Evolutionary conservation across 257 asterid genomes (phyloP).

Genomic region (Gynochthodes officinalis): DNA sequence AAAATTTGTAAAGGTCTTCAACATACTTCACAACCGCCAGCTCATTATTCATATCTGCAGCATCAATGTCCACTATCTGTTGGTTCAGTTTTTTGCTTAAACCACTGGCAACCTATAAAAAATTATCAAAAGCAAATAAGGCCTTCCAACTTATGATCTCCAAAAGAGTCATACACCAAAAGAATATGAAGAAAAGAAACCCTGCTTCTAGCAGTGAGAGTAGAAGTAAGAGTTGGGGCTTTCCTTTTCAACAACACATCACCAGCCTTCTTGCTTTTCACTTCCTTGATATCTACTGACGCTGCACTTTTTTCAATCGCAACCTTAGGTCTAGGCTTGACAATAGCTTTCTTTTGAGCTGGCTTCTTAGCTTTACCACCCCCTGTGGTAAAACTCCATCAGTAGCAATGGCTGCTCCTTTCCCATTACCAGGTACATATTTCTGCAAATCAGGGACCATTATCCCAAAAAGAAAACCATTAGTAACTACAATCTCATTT

Average conservation of each 20-base stretch:
- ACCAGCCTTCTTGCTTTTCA: constrained; percentile 25
- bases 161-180: not conserved
- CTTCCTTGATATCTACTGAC: constrained; percentile 27
- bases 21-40: constrained; percentile 79
- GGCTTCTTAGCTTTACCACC: constrained; percentile 40
- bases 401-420: constrained; percentile 30
- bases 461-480: not conserved
- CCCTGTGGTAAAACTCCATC: constrained; percentile 37
- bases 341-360: constrained; percentile 43
- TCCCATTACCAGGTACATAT: constrained; percentile 27
- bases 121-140: not conserved
- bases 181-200: constrained; percentile 15
- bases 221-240: constrained; percentile 65
- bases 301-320: constrained; percentile 55
- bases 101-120: constrained; percentile 73
- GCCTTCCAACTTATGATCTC: not conserved
- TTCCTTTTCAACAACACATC: constrained; percentile 45
- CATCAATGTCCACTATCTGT: constrained; percentile 63
- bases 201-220: constrained; percentile 87
- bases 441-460: constrained; percentile 27
- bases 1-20: constrained; percentile 76
- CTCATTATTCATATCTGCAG: constrained; percentile 61
- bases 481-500: not conserved
- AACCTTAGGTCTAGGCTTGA: constrained; percentile 54
- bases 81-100: constrained; percentile 38